A percentile compares a stretch with the other conserved stretches of the same genome.
These are phyloP conservation scores for Amanita rubescens DNA, from an alignment of 768 basidiomycete species.

Conservation along the genomic window DNA sequence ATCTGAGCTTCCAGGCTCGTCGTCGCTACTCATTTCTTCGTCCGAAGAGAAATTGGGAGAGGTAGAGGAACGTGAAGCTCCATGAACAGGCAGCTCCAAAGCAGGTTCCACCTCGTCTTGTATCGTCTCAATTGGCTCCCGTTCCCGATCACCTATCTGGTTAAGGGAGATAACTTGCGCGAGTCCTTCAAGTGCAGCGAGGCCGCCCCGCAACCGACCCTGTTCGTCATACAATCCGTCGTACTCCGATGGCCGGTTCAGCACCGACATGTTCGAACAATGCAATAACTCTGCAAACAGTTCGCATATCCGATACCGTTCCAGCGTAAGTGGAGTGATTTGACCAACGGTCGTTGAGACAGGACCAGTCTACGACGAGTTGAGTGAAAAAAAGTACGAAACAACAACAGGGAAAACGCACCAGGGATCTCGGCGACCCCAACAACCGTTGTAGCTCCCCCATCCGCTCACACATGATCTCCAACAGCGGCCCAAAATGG, in stretches of 20 bases:
- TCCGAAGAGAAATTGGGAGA: conserved; percentile 26
- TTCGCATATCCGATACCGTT: conserved; percentile 94
- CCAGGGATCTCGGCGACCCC: conserved; percentile 66
- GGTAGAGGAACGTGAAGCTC: conserved; percentile 48
- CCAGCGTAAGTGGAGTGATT: conserved; percentile 80
- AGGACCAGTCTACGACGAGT: conserved; percentile 47
- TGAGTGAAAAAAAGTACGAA: background rate
- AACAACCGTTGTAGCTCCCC: conserved; percentile 65
- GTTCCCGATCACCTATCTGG: conserved; percentile 44
- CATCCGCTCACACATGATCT: conserved; percentile 62
- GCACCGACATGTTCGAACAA: conserved; percentile 95
- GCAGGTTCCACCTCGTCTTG: conserved; percentile 55
- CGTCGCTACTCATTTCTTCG: conserved; percentile 58
- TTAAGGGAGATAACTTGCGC: conserved; percentile 75
- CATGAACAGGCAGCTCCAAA: conserved; percentile 56
- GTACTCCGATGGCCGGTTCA: conserved; percentile 72
- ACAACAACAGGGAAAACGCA: conserved; percentile 29
- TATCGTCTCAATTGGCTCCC: conserved; percentile 34
- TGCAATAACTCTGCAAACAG: conserved; percentile 95
- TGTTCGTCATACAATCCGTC: conserved; percentile 71
- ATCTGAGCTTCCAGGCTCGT: conserved; percentile 66
- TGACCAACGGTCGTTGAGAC: conserved; percentile 68
- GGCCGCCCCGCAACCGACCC: conserved; percentile 83
- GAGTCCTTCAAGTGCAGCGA: conserved; percentile 77
- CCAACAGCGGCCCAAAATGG: conserved; percentile 77